Conservation (phyloP, 2,329 filamentous ascomycete species). For the Moelleriella libera region DNA sequence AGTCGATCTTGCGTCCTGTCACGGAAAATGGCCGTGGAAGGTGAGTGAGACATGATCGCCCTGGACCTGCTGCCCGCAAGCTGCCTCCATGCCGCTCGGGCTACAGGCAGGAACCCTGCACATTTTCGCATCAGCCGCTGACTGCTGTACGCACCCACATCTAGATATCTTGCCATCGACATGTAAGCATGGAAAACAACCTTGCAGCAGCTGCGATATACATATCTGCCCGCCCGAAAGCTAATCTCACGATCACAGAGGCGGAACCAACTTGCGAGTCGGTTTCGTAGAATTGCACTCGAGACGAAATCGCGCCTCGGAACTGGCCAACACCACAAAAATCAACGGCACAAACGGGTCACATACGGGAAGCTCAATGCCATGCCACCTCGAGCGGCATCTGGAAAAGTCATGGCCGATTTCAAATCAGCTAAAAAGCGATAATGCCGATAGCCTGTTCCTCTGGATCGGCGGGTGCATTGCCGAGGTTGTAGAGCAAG, state of each 20-base stretch:
- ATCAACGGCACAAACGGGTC: constrained; percentile 4
- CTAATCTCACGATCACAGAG: constrained; percentile 23
- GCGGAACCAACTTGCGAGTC: constrained; percentile 55
- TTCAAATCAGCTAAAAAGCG: constrained; percentile 55
- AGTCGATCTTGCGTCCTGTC: constrained; percentile 38
- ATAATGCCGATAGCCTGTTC: constrained; percentile 63
- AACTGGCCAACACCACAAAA: not conserved
- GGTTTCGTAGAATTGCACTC: constrained; percentile 50
- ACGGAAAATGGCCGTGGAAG: constrained; percentile 27
- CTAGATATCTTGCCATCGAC: constrained; percentile 48
- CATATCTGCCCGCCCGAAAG: not conserved
- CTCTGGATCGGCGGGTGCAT: constrained; percentile 72
- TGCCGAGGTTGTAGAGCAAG: constrained; percentile 53
- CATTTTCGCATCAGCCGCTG: not conserved
- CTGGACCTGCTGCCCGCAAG: not conserved
- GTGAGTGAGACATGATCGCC: constrained; percentile 23
- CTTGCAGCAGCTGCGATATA: constrained; percentile 14
- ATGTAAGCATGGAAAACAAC: constrained; percentile 32
- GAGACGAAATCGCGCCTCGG: constrained; percentile 9
- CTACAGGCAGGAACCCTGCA: no score
- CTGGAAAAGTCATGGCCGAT: constrained; percentile 65
- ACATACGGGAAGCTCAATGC: not conserved
- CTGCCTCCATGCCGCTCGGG: not conserved
- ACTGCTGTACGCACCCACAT: not conserved
- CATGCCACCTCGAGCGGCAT: constrained; percentile 35